Evolutionary conservation across 768 basidiomycete genomes (phyloP).

Genomic region (Guyanaporus albipodus): DNA sequence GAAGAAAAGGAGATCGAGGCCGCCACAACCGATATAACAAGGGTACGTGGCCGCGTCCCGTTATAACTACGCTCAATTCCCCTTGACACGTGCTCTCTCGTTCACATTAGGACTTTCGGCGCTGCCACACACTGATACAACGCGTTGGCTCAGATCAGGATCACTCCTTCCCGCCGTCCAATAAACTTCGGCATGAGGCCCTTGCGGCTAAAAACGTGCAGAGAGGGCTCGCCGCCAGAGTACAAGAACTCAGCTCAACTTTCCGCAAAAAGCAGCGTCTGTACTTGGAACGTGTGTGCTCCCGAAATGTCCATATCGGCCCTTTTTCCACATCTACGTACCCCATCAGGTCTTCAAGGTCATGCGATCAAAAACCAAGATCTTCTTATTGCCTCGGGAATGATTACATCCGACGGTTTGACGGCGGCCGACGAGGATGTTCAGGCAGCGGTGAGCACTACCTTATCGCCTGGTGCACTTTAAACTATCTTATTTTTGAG

Average conservation of each 20-base stretch:
- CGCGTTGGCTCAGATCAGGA: constrained; percentile 57
- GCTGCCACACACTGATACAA: constrained; percentile 52
- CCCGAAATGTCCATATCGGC: not conserved
- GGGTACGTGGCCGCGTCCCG: constrained; percentile 44
- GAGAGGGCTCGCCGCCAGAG: constrained; percentile 90
- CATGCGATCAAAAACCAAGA: constrained; percentile 98
- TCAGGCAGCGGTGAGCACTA: constrained; percentile 67
- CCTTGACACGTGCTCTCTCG: constrained; percentile 10
- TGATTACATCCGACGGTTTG: constrained; percentile 75
- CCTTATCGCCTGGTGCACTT: constrained; percentile 12
- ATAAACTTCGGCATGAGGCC: constrained; percentile 46
- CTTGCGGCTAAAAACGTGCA: constrained; percentile 91
- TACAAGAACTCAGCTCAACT: constrained; percentile 86
- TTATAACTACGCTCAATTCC: not conserved
- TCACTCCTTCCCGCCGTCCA: constrained; percentile 62
- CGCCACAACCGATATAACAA: constrained; percentile 83
- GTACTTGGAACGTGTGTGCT: constrained; percentile 91
- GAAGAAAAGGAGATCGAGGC: constrained; percentile 94
- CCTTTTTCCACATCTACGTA: constrained; percentile 15
- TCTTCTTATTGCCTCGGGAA: constrained; percentile 84
- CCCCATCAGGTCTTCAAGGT: constrained; percentile 77
- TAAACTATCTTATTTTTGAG: constrained; percentile 14
- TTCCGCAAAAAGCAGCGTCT: constrained; percentile 98
- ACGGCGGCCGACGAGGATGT: constrained; percentile 89
- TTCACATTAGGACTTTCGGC: constrained; percentile 34